phyloP scores from a whole-genome alignment of 306 rosid species.

The Citrullus amarus region DNA sequence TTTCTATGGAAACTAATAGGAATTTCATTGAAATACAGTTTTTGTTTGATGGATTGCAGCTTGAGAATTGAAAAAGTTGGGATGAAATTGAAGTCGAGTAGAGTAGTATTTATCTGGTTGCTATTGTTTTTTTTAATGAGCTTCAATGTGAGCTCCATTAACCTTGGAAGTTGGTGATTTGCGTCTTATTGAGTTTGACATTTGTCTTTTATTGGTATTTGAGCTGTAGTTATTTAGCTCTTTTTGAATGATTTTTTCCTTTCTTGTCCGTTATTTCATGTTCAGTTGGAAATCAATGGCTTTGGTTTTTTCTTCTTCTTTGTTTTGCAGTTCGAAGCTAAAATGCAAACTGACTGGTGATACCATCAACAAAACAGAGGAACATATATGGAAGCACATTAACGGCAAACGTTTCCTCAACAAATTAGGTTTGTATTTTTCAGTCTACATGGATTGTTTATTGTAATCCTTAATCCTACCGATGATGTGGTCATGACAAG shows the following conservation, averaged over 20 bases:
- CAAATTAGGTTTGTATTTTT: slow-evolving; percentile 55
- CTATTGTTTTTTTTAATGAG: not conserved
- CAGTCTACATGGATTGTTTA: not conserved
- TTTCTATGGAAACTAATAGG: not conserved
- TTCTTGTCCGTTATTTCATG: not conserved
- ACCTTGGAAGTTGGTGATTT: not conserved
- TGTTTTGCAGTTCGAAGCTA: slow-evolving; percentile 56
- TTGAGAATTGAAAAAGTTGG: not conserved
- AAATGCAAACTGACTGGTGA: slow-evolving; percentile 77
- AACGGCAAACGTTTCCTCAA: slow-evolving; percentile 82
- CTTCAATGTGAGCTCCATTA: not conserved
- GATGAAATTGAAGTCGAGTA: not conserved
- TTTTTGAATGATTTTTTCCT: not conserved
- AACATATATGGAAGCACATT: slow-evolving; percentile 96
- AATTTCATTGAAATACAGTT: not conserved
- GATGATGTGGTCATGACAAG: not conserved
- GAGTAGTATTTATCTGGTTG: not conserved
- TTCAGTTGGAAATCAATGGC: not conserved
- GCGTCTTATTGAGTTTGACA: not conserved
- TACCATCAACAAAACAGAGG: slow-evolving; percentile 79
- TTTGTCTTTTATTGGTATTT: not conserved
- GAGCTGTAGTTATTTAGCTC: not conserved
- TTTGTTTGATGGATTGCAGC: not conserved
- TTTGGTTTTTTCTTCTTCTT: not conserved
- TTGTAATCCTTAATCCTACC: not conserved